phyloP scores from a whole-genome alignment of 768 basidiomycete species.

The Trametes villosa region DNA sequence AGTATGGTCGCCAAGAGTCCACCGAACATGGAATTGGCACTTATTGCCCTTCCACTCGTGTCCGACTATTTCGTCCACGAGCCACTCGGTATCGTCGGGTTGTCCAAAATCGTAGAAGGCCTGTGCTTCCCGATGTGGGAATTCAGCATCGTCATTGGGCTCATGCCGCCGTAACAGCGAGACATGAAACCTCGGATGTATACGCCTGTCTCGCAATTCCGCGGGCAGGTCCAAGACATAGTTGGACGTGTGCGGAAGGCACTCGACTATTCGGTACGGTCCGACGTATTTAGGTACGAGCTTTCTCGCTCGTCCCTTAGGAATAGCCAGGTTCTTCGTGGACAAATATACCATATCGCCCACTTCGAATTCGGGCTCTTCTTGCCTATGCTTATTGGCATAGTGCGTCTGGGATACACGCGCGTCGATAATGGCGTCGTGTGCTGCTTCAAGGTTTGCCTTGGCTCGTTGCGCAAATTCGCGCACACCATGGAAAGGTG shows the following conservation, averaged over 20 bases:
- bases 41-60: too few relatives aligned
- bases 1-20: too few relatives aligned
- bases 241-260: slow-evolving; percentile 26
- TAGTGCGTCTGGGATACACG: slow-evolving; percentile 35
- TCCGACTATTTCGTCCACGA: too few relatives aligned
- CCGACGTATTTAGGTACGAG: slow-evolving; percentile 44
- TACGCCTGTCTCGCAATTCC: slow-evolving; percentile 30
- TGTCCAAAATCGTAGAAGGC: too few relatives aligned
- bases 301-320: slow-evolving; percentile 39
- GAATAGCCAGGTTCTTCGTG: too few relatives aligned
- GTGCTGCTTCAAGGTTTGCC: slow-evolving; percentile 33
- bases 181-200: slow-evolving; percentile 43
- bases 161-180: slow-evolving; percentile 34
- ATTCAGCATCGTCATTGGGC: slow-evolving; percentile 38
- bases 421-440: slow-evolving; percentile 43
- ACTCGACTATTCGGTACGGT: slow-evolving; percentile 37
- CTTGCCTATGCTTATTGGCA: slow-evolving; percentile 32
- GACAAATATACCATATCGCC: slow-evolving; percentile 41
- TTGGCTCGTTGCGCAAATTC: background rate
- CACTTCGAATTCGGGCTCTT: slow-evolving; percentile 21
- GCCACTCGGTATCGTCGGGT: too few relatives aligned
- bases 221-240: slow-evolving; percentile 39
- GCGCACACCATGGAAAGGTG: background rate
- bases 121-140: slow-evolving; percentile 35
- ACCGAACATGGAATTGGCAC: too few relatives aligned